Evolutionary conservation across 2,329 filamentous ascomycete genomes (phyloP).

Genomic region (Beauveria varroae): DNA sequence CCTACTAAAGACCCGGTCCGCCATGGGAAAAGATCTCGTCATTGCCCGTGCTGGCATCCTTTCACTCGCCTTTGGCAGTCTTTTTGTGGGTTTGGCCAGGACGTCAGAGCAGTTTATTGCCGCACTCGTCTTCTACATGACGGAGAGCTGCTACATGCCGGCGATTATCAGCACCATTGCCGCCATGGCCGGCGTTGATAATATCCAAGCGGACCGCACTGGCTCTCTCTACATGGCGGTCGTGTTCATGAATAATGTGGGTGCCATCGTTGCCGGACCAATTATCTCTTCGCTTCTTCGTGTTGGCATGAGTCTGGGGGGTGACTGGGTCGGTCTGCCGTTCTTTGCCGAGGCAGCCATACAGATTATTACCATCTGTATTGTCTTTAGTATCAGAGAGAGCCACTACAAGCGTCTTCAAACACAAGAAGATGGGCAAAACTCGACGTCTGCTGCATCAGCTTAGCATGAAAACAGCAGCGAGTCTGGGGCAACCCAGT

Average conservation of each 20-base stretch:
- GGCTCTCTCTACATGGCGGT: background rate
- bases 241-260: constrained; percentile 1
- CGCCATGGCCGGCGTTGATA: constrained; percentile 1
- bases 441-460: background rate
- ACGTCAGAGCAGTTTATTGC: constrained; percentile 1
- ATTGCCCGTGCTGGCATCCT: constrained; percentile 4
- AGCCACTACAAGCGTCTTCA: background rate
- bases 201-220: background rate
- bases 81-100: background rate
- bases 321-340: constrained; percentile 6
- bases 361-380: constrained; percentile 2
- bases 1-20: background rate
- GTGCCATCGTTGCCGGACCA: background rate
- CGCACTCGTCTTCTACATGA: constrained; percentile 4
- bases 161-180: constrained; percentile 6
- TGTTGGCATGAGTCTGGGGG: constrained; percentile 2
- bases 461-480: background rate
- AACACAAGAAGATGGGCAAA: background rate
- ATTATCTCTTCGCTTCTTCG: background rate
- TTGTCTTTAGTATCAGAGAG: constrained; percentile 6
- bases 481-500: background rate
- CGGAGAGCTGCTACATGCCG: constrained; percentile 4
- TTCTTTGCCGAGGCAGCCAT: constrained; percentile 2
- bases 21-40: constrained; percentile 8
- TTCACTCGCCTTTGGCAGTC: background rate